A percentile compares a stretch with the other conserved stretches of the same genome.
phyloP scores from a whole-genome alignment of 257 asterid species.

The Lantana camara region DNA sequence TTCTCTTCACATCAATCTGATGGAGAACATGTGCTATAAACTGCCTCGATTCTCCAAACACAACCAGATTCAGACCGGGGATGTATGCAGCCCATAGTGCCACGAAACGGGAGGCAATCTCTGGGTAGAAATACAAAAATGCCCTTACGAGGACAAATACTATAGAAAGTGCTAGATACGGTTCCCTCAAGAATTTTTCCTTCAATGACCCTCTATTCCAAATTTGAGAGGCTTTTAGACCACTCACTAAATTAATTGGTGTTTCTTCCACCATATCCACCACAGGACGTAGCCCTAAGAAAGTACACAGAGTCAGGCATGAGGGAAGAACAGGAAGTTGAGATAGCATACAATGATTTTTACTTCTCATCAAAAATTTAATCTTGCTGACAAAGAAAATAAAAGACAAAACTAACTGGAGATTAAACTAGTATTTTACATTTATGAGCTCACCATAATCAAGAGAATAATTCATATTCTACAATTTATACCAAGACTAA shows the following conservation, averaged over 20 bases:
- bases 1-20: conserved; percentile 61
- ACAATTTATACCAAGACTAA: neutral
- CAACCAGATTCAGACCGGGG: conserved; percentile 60
- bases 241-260: conserved; percentile 18
- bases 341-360: neutral
- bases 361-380: neutral
- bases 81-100: conserved; percentile 67
- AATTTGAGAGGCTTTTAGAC: conserved; percentile 17
- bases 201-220: conserved; percentile 43
- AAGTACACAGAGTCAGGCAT: conserved; percentile 16
- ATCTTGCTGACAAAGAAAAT: neutral
- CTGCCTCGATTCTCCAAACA: conserved; percentile 74
- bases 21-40: conserved; percentile 62
- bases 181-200: conserved; percentile 47
- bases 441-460: too few species aligned
- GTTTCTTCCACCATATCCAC: conserved; percentile 38
- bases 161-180: conserved; percentile 49
- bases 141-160: conserved; percentile 52
- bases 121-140: conserved; percentile 47
- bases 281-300: conserved; percentile 49
- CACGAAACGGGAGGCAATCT: conserved; percentile 37
- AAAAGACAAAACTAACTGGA: too few species aligned
- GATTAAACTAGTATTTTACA: too few species aligned
- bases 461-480: neutral
- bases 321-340: neutral